Evolutionary conservation across 2,329 filamentous ascomycete species (phyloP), one percentile per base, ranked within the genome.

Genomic region (Aschersonia sp.): DNA sequence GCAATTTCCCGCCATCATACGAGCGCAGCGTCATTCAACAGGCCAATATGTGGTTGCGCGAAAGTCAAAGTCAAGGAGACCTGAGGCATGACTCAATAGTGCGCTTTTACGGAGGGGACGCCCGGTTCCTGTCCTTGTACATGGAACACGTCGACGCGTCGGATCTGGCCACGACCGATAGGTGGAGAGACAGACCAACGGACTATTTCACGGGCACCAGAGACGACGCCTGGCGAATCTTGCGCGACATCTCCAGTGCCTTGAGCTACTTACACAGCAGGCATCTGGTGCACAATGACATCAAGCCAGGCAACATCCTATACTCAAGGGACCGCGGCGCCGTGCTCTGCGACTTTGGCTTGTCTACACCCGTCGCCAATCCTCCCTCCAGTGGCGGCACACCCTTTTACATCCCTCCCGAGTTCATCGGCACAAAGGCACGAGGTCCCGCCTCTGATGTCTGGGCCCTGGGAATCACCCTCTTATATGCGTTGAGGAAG

Each of bases 241-340:
- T 80, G 31, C 66, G 65, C 31, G 75, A 79, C 56, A 76, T 77
- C 46, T 61, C 71, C 28, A 65, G 69, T 51, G 77, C 75, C 2
- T 62, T 80, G 43, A 64, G 71, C 57, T 79, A 79, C 57, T 66
- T 80, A 35, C 77, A 80, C 59, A 63, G 64, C 45, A 69, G 70
- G 48, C 65, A 66, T 47, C 63, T 74, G 29, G 72, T 78, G 9
- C 77, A 80, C 61, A 80, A 80, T 60, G 77, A 80, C 58, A 77
- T 80, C 60, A 80, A 80, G 58, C 77, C 77, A 1, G 73, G 70
- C 53, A 80, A 80, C 51, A 78, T 80, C 48, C 63, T 80, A 32
- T 80, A 78, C 60, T 78, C 74, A 10, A 67, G 67, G 31, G 73
- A 78, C 40, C 69, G 75, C 9, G 77, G 77, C 5, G 76, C 75